Percentiles rank a stretch among this genome's conserved stretches.
phyloP scores from a whole-genome alignment of 129 eudicot genomes.

The Centaurea solstitialis region DNA sequence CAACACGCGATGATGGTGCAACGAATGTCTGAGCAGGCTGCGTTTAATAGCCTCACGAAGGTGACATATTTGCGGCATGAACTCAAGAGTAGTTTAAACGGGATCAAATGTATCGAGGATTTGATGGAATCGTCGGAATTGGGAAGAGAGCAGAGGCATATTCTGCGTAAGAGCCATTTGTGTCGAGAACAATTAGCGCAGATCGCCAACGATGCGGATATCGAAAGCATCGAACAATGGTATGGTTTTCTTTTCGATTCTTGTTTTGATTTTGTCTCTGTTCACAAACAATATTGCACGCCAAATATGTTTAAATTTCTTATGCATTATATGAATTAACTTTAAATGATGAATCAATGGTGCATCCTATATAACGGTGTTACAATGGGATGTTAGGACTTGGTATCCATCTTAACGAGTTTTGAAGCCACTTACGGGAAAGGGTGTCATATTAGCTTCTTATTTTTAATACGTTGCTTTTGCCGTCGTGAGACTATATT shows the following conservation, averaged over 20 bases:
- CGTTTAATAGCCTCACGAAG: conserved; percentile 57
- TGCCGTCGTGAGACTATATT: too few species aligned
- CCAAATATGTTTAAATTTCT: not conserved
- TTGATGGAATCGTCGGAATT: conserved; percentile 56
- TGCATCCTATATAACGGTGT: not conserved
- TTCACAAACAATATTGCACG: not conserved
- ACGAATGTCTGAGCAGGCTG: conserved; percentile 60
- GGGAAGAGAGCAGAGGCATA: conserved; percentile 51
- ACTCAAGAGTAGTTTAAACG: conserved; percentile 58
- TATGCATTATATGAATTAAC: not conserved
- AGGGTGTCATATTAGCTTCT: not conserved
- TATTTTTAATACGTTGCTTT: too few species aligned
- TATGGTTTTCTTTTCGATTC: conserved; percentile 30
- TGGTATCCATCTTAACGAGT: not conserved
- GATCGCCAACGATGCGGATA: conserved; percentile 61
- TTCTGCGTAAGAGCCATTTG: conserved; percentile 51
- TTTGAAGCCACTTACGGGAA: not conserved
- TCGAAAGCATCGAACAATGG: conserved; percentile 82
- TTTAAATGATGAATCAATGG: not conserved
- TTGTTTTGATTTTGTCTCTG: not conserved
- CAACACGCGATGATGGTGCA: conserved; percentile 77
- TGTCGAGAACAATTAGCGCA: conserved; percentile 73
- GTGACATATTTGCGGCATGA: conserved; percentile 62
- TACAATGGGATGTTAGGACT: not conserved
- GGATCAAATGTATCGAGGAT: conserved; percentile 58